Evolutionary conservation across 1,284 basidiomycete genomes (phyloP).

Genomic region (Clitocybe nebularis): DNA sequence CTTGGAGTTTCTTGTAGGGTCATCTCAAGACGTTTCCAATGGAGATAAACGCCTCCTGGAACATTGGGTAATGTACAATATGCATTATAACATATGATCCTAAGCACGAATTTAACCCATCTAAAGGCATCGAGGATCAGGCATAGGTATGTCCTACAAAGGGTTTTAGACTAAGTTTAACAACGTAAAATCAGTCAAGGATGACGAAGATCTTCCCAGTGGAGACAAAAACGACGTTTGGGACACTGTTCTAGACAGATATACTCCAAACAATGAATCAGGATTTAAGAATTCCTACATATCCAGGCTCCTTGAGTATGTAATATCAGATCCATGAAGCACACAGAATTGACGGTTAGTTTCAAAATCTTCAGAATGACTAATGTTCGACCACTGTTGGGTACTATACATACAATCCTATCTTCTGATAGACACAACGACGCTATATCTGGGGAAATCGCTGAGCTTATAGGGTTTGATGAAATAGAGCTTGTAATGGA

Average conservation of each 20-base stretch:
- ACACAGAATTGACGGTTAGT: neutral
- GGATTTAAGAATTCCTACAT: slow-evolving; percentile 8
- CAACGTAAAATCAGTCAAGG: too few relatives aligned
- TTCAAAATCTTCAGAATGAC: slow-evolving; percentile 20
- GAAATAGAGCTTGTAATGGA: slow-evolving; percentile 69
- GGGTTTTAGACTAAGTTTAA: neutral
- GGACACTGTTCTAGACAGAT: slow-evolving; percentile 15
- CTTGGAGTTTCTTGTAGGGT: slow-evolving; percentile 23
- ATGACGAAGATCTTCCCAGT: neutral
- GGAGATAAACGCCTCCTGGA: slow-evolving; percentile 20
- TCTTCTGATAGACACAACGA: slow-evolving; percentile 46
- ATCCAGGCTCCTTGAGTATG: slow-evolving; percentile 17
- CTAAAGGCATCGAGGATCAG: slow-evolving; percentile 10
- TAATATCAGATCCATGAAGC: slow-evolving; percentile 3
- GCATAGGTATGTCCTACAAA: slow-evolving; percentile 5
- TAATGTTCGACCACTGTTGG: slow-evolving; percentile 22
- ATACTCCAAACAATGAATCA: slow-evolving; percentile 5
- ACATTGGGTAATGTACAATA: slow-evolving; percentile 27
- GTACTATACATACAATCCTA: slow-evolving; percentile 28
- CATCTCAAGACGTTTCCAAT: slow-evolving; percentile 17
- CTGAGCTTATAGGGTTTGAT: slow-evolving; percentile 86
- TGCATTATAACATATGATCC: too few relatives aligned
- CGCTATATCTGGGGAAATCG: slow-evolving; percentile 75
- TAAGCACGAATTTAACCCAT: too few relatives aligned
- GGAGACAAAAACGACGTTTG: slow-evolving; percentile 10